These are phyloP conservation scores for Pythium coloratum DNA, from an alignment of 352 stramenopile species.

Conservation along the genomic window DNA sequence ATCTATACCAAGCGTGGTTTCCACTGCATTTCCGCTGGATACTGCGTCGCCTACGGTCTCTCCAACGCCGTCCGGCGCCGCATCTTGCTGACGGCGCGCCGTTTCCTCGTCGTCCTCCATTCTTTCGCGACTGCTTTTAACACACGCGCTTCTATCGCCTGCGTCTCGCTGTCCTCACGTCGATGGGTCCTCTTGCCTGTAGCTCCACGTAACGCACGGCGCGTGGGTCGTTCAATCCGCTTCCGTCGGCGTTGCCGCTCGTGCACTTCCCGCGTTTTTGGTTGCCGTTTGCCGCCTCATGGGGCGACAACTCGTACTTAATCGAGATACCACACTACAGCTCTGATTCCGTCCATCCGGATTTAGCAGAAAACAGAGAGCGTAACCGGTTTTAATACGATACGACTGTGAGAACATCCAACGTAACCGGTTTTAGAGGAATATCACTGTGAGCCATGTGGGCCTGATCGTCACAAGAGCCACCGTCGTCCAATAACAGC, in stretches of 20 bases:
- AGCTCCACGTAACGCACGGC: background rate
- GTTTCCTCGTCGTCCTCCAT: slow-evolving; percentile 4
- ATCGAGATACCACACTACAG: slow-evolving; percentile 3
- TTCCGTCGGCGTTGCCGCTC: slow-evolving; percentile 12
- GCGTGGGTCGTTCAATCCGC: background rate
- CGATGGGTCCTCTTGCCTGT: slow-evolving; percentile 1
- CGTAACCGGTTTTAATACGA: background rate
- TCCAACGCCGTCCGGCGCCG: background rate
- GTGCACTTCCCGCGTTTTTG: slow-evolving; percentile 27
- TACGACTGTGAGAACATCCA: background rate
- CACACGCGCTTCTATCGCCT: background rate
- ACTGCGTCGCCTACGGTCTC: background rate
- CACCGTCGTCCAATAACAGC: background rate
- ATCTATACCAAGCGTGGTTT: background rate
- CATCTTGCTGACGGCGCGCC: background rate
- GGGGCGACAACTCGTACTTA: slow-evolving; percentile 23
- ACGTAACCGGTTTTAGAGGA: background rate
- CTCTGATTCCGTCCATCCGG: background rate
- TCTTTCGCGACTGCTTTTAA: background rate
- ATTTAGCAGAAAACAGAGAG: background rate
- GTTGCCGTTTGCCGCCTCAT: slow-evolving; percentile 9
- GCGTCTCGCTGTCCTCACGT: background rate
- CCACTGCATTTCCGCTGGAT: background rate
- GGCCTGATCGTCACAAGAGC: background rate
- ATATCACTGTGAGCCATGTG: background rate